These are phyloP conservation scores for Clavariopsis aquatica DNA, from an alignment of 495 filamentous ascomycete species.

Conservation along the genomic window DNA sequence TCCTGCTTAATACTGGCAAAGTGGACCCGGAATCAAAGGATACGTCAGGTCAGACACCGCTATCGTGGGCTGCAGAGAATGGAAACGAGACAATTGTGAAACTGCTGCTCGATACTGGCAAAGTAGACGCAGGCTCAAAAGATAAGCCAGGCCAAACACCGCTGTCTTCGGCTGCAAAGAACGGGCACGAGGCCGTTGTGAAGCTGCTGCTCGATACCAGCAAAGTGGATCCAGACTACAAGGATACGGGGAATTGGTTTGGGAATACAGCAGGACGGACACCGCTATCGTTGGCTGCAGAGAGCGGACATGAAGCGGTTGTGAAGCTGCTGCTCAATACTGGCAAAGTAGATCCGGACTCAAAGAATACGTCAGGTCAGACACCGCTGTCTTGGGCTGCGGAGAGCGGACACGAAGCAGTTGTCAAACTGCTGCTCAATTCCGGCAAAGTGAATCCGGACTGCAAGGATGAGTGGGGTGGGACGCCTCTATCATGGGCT, in stretches of 20 bases:
- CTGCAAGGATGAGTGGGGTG: conserved; percentile 1
- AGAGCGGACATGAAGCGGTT: too few species aligned
- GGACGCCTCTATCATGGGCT: conserved; percentile 10
- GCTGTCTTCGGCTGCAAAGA: conserved; percentile 2
- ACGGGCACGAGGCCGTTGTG: conserved; percentile 10
- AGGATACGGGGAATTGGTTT: too few species aligned
- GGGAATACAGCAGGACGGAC: too few species aligned
- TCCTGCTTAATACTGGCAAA: conserved; percentile 7
- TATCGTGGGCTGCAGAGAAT: not conserved
- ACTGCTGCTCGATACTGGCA: not conserved
- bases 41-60: too few species aligned
- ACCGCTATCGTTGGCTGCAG: too few species aligned
- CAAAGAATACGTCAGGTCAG: conserved; percentile 1
- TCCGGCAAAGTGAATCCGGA: conserved; percentile 2
- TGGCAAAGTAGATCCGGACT: conserved; percentile 3
- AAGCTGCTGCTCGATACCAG: conserved; percentile 13
- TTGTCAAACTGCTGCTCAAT: conserved; percentile 4
- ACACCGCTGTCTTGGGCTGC: conserved; percentile 9
- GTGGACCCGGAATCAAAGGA: conserved; percentile 1
- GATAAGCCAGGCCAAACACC: conserved; percentile 1
- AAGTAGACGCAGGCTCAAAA: not conserved
- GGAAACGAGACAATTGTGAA: not conserved
- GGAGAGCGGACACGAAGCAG: not conserved
- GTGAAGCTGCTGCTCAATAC: too few species aligned
- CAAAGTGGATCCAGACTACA: conserved; percentile 7